phyloP scores from a whole-genome alignment of 306 rosid genomes.

The Rosa persica region DNA sequence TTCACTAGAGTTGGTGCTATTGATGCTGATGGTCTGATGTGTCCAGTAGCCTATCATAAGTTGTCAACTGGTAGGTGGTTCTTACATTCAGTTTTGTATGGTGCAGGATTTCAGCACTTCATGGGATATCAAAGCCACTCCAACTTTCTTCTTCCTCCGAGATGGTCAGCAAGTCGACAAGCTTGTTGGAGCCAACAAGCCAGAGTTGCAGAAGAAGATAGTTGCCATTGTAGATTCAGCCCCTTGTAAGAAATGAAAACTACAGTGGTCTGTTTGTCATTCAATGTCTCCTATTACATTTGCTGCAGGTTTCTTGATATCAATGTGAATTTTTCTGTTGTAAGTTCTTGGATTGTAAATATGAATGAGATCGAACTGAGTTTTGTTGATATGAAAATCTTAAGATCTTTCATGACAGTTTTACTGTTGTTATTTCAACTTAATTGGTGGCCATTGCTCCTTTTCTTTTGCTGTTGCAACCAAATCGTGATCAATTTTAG shows the following conservation, averaged over 20 bases:
- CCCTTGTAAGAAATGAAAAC: conserved; percentile 23
- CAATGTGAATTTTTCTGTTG: conserved; percentile 22
- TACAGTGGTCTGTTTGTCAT: conserved; percentile 11
- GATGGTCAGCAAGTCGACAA: conserved; percentile 86
- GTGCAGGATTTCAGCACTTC: conserved; percentile 88
- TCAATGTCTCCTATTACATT: not conserved
- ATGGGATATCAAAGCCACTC: conserved; percentile 98
- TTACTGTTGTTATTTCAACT: not conserved
- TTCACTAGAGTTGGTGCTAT: not conserved
- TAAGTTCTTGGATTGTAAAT: conserved; percentile 21
- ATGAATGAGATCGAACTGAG: not conserved
- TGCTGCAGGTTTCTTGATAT: conserved; percentile 18
- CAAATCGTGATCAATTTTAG: not conserved
- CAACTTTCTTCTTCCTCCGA: conserved; percentile 91
- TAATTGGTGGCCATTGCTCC: not conserved
- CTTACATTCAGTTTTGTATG: conserved; percentile 14
- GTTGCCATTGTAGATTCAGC: conserved; percentile 54
- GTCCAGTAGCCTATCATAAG: not conserved
- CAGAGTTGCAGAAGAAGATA: conserved; percentile 78
- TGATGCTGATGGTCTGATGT: not conserved
- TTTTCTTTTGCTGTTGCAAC: not conserved
- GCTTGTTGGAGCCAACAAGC: conserved; percentile 97
- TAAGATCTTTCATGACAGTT: conserved; percentile 1
- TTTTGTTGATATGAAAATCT: conserved; percentile 5
- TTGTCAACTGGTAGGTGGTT: not conserved